Evolutionary conservation across 352 stramenopile species (phyloP), one percentile per base, ranked within the genome.

Genomic region (Saprolegnia parasitica): DNA sequence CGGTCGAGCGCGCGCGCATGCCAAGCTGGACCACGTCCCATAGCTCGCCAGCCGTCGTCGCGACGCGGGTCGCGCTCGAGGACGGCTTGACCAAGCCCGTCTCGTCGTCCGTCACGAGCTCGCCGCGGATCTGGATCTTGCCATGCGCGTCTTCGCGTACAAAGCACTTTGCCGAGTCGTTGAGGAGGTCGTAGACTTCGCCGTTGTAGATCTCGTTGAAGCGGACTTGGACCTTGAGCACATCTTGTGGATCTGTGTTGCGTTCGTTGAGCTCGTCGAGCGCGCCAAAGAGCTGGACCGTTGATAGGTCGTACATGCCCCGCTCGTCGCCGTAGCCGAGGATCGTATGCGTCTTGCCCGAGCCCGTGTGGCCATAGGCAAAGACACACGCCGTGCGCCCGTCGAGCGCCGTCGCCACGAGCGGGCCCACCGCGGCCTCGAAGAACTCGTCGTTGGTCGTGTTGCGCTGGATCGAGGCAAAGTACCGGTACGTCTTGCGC

Each of bases 121-220:
- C 77, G 56, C 80, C 84, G 29, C 80, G 78, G 20, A 87, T 77
- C 65, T 86, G 77, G 46, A 86, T 76, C 0, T 65, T 61, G 46
- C 80, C 80, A 54, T 83, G 68, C 0, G 66, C 75, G 49, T 83
- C 78, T 71, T 84, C 77, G 56, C 78, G 77, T 1, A 84, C 80
- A 67, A 83, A 86, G 0, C 80, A 79, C 0, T 74, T 71, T 15
- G 74, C 67, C 8, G 77, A 76, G 20, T 77, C 58, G 72, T 86
- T 80, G 10, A 86, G 65, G 49, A 87, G 72, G 45, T 87, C 78
- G 49, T 77, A 81, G 13, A 86, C 77, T 65, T 86, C 78, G 40
- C 77, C 78, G 32, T 86, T 87, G 73, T 86, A 86, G 5, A 87
- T 56, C 56, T 87, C 80, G 56, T 76, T 86, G 70, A 84, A 88